These are phyloP conservation scores for Pyrenula massariospora DNA, from an alignment of 495 filamentous ascomycete genomes.

Conservation along the genomic window DNA sequence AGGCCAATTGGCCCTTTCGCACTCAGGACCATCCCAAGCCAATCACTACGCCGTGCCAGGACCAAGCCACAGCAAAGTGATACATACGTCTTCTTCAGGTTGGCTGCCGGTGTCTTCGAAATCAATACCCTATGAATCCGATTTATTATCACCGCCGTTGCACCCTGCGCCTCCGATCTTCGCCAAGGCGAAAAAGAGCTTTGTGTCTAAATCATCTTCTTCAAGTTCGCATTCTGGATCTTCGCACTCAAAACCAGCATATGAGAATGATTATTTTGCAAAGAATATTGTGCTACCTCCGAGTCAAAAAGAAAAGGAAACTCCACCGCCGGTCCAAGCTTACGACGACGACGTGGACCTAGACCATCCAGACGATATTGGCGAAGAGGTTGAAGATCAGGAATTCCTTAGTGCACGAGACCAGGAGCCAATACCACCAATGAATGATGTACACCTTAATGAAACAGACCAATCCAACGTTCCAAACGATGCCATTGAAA, in stretches of 20 bases:
- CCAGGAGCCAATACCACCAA: background rate
- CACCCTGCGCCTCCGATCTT: background rate
- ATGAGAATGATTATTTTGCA: background rate
- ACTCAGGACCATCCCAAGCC: background rate
- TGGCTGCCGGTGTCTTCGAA: background rate
- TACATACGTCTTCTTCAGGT: background rate
- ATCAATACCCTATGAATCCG: background rate
- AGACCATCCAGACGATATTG: conserved; percentile 17
- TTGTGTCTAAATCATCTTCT: background rate
- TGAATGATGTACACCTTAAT: conserved; percentile 2
- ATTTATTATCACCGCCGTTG: background rate
- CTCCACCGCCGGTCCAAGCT: background rate
- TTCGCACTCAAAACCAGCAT: background rate
- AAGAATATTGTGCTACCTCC: background rate
- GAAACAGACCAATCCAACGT: conserved; percentile 8
- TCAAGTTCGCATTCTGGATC: background rate
- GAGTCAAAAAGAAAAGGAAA: background rate
- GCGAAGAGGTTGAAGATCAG: conserved; percentile 13
- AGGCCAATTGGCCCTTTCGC: background rate
- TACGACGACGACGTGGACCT: conserved; percentile 12
- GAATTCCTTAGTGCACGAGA: conserved; percentile 15
- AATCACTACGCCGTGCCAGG: background rate
- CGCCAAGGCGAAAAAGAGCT: background rate
- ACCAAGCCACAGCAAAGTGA: background rate
- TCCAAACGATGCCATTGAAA: conserved; percentile 3